Base-by-base conservation (phyloP, 192 early-diverging fungal species). In the Coemansia sp. region DNA sequence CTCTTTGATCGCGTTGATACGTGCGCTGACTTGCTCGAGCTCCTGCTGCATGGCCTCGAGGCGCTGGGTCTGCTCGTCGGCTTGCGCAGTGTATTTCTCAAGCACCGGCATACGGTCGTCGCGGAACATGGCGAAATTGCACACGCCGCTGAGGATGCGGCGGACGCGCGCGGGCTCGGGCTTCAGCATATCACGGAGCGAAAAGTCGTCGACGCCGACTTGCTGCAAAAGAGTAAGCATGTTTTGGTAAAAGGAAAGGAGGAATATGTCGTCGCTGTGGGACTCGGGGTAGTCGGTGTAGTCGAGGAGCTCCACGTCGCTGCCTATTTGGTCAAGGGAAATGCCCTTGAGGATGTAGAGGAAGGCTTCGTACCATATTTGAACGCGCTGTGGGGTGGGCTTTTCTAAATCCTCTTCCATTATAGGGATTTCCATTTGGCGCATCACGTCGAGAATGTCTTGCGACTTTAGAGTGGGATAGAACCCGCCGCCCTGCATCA, bases 121-220 rank as follows among this genome's bases (percentile, higher is more conserved):
- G 20, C 92, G 79, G 69, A 96, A 96, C 79, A 92, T 95, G 56
- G 88, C 89, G 84, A 93, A 96, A 69, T 96, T 96, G 67, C 93
- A 92, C 23, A 94, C 78, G 8, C 85, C 90, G 73, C 89, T 91
- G 10, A 96, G 81, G n/a, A 92, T 85, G n/a, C 83, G 75, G 0
- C 88, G 72, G 32, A 92, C 75, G 5, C 88, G 84, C 0, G 67
- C 76, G 0, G 88, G 82, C 67, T 93, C 90, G 0, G 94, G 94
- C n/a, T 85, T 87, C 19, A 92, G 75, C 55, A 96, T 69, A 66
- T 96, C 94, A 36, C 88, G 81, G 14, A 92, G 79, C 42, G 83
- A 85, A 75, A 94, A 93, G 69, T 91, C 90, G 11, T 85, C 75
- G 0, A 92, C 72, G 11, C 94, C 92, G 1, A 91, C 87, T 9